These are phyloP conservation scores for Silene uniflora DNA, from an alignment of 148 eudicot species.

Conservation along the genomic window DNA sequence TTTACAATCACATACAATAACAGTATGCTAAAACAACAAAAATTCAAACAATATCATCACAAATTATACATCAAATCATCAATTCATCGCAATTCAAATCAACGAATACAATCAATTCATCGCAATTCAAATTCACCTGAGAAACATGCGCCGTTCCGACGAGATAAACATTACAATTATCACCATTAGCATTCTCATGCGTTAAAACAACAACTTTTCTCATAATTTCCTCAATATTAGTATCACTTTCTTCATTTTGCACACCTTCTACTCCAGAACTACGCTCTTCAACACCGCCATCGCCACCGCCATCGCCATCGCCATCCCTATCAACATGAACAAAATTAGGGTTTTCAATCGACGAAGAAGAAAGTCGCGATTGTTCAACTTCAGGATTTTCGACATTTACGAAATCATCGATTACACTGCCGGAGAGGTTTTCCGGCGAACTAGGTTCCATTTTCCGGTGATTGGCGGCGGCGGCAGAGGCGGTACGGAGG, in stretches of 20 bases:
- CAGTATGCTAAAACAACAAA: background rate
- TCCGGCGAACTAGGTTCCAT: conserved; percentile 33
- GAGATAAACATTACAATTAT: conserved; percentile 62
- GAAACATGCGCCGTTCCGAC: conserved; percentile 96
- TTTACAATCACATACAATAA: no score
- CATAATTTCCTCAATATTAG: conserved; percentile 52
- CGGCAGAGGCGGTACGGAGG: background rate
- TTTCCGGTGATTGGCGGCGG: conserved; percentile 10
- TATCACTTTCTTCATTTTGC: background rate
- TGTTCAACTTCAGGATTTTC: conserved; percentile 28
- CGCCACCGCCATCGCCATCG: conserved; percentile 15
- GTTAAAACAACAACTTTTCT: conserved; percentile 51
- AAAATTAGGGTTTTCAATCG: conserved; percentile 14
- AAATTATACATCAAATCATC: no score
- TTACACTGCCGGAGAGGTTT: conserved; percentile 27
- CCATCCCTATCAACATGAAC: conserved; percentile 21
- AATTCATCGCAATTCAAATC: no score
- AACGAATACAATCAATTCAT: no score
- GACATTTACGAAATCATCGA: conserved; percentile 39
- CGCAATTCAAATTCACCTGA: conserved; percentile 44
- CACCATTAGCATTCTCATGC: conserved; percentile 56
- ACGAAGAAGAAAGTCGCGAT: background rate
- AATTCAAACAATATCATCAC: background rate
- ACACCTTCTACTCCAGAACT: background rate
- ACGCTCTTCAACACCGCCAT: conserved; percentile 17